Evolutionary conservation across 2,329 filamentous ascomycete genomes (phyloP).

Genomic region (Coniochaeta sp.): DNA sequence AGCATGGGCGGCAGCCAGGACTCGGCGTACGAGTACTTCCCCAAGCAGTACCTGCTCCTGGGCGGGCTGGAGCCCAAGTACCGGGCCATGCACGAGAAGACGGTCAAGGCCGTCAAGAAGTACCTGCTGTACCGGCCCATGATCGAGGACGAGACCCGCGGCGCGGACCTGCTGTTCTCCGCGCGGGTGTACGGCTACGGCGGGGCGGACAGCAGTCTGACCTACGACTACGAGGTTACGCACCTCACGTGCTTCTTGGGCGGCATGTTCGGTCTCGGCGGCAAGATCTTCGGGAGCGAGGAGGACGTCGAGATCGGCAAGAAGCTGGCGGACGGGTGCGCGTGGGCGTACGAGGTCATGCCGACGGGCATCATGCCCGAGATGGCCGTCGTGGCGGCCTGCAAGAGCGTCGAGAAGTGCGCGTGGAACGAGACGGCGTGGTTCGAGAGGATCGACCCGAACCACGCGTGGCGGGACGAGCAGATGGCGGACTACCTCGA

Average conservation of each 20-base stretch:
- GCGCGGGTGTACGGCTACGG: constrained; percentile 49
- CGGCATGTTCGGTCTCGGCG: constrained; percentile 61
- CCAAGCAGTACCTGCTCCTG: constrained; percentile 67
- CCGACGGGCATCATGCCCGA: constrained; percentile 61
- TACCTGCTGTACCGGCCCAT: constrained; percentile 74
- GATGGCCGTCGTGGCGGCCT: constrained; percentile 38
- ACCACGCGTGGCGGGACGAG: constrained; percentile 31
- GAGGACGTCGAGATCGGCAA: constrained; percentile 56
- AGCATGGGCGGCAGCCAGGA: constrained; percentile 61
- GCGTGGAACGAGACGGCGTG: constrained; percentile 46
- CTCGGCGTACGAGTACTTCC: constrained; percentile 66
- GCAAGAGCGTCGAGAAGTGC: constrained; percentile 38
- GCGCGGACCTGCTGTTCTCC: constrained; percentile 69
- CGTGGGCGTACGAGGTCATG: constrained; percentile 60
- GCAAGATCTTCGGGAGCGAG: constrained; percentile 51
- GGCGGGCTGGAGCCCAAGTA: constrained; percentile 70
- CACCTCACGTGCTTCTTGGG: constrained; percentile 64
- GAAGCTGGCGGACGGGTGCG: constrained; percentile 60
- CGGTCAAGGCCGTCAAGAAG: constrained; percentile 60
- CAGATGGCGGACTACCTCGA: constrained; percentile 34
- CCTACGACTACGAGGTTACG: constrained; percentile 51
- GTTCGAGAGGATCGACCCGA: constrained; percentile 40
- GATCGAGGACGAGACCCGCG: constrained; percentile 50
- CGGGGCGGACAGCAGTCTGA: constrained; percentile 28
- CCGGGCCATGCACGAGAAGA: constrained; percentile 61